These are phyloP conservation scores for Fusarium pseudograminearum DNA, from an alignment of 2,329 filamentous ascomycete species.

Conservation along the genomic window DNA sequence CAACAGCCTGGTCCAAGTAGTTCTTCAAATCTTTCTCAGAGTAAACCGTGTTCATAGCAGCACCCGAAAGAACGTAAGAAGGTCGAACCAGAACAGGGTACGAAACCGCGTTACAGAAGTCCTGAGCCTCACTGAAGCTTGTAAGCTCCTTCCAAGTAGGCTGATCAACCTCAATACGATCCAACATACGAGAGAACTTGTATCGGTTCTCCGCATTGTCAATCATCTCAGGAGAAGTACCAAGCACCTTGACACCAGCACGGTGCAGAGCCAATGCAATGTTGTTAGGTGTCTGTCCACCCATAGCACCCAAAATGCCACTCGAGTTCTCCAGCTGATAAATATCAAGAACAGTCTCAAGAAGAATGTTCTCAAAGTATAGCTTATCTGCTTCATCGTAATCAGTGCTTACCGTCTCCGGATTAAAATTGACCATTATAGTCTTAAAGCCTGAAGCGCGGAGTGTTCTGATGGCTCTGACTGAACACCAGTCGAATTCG, in stretches of 20 bases:
- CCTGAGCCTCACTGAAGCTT: constrained; percentile 88
- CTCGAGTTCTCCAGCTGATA: constrained; percentile 87
- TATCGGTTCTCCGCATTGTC: constrained; percentile 97
- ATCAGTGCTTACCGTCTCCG: constrained; percentile 89
- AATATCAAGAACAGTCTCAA: constrained; percentile 92
- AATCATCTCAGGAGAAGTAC: constrained; percentile 99
- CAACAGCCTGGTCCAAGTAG: constrained; percentile 89
- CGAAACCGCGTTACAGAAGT: constrained; percentile 87
- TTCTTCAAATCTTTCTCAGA: constrained; percentile 90
- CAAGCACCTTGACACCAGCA: constrained; percentile 90
- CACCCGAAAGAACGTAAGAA: constrained; percentile 95
- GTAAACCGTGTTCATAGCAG: constrained; percentile 99
- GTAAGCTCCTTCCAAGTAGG: constrained; percentile 98
- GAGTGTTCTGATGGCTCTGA: constrained; percentile 91
- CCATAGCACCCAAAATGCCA: constrained; percentile 94
- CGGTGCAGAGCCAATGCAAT: constrained; percentile 91
- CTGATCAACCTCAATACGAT: constrained; percentile 94
- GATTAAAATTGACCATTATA: constrained; percentile 95
- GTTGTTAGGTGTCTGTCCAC: constrained; percentile 97
- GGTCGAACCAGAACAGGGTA: constrained; percentile 96
- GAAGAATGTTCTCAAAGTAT: constrained; percentile 95
- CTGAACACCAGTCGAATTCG: constrained; percentile 99
- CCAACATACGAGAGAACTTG: constrained; percentile 98
- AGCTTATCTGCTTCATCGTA: constrained; percentile 94
- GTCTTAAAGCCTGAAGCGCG: constrained; percentile 89